Evolutionary conservation across 2,329 filamentous ascomycete genomes (phyloP).

Genomic region (Zopfia rhizophila): DNA sequence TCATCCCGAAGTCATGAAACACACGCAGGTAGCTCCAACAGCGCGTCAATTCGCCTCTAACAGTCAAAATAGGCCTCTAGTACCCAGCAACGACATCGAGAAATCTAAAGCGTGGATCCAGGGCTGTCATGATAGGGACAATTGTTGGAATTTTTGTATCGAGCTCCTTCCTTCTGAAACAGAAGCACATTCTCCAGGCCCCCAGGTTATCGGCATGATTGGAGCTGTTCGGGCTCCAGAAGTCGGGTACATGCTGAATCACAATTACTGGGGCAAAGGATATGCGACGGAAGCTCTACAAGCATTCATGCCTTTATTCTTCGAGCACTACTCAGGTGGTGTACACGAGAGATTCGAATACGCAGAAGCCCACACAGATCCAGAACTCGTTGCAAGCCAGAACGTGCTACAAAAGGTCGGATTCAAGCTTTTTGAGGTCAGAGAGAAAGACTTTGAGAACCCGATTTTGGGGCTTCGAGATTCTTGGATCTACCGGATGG

Average conservation of each 20-base stretch:
- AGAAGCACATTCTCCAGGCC: constrained; percentile 13
- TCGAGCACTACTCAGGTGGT: constrained; percentile 47
- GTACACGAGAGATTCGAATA: constrained; percentile 41
- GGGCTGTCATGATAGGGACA: constrained; percentile 43
- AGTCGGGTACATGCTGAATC: constrained; percentile 57
- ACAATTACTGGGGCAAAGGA: constrained; percentile 52
- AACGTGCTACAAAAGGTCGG: constrained; percentile 67
- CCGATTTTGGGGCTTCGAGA: constrained; percentile 47
- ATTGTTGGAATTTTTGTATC: constrained; percentile 68
- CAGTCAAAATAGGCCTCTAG: constrained; percentile 53
- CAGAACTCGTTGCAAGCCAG: constrained; percentile 64
- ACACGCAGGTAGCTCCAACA: constrained; percentile 56
- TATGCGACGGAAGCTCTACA: constrained; percentile 57
- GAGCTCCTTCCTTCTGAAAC: constrained; percentile 51
- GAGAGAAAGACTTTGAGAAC: constrained; percentile 53
- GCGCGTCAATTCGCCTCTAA: constrained; percentile 15
- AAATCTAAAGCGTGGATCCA: constrained; percentile 50
- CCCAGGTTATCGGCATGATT: constrained; percentile 54
- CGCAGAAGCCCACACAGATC: constrained; percentile 60
- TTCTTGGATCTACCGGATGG: constrained; percentile 48
- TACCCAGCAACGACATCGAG: constrained; percentile 62
- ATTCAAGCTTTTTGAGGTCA: constrained; percentile 60
- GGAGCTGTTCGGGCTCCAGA: constrained; percentile 54
- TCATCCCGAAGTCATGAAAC: constrained; percentile 71
- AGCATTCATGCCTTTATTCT: constrained; percentile 55